Base-by-base conservation (phyloP, 352 stramenopile genomes). In the Phytopythium vexans region DNA sequence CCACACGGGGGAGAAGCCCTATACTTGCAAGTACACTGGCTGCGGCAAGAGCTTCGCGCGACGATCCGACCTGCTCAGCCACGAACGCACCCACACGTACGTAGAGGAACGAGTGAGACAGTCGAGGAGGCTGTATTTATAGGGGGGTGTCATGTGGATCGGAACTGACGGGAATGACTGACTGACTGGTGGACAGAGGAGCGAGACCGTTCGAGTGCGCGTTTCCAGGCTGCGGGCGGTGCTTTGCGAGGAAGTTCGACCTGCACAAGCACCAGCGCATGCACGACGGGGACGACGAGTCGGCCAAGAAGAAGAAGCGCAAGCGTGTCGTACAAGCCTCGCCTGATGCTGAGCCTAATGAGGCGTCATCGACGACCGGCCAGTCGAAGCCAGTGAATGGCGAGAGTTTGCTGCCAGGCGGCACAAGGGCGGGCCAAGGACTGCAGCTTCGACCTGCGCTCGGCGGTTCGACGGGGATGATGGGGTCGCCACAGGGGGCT, bases 1-100 rank as follows among this genome's bases (percentile, higher is more conserved):
- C 14, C 81, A 91, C 57, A 90, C 76, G 16, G 81, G 78, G 36
- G 80, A 90, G 61, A 91, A 91, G 56, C 77, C 76, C n/a, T 89
- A 87, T 45, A 48, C 54, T 11, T 91, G 81, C 61, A 74, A 72
- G 42, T 74, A 77, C 40, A 41, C 66, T 11, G 52, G 69, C 7
- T 91, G 81, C 44, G 68, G 58, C 53, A 88, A 86, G 45, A 64
- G 62, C 34, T 91, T 91, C 27, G 81, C 78, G 7, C 74, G 82
- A 38, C 76, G 83, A 10, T 91, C 80, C 14, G 82, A 92, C 47
- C 59, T 92, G 42, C 66, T 86, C 41, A 88, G 72, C 49, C 82
- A 92, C 50, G 79, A 92, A 63, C 77, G 82, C 15, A 92, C 74
- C 4, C 82, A 92, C 54, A 70, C 62, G 75, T 86, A 45, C 37